A percentile compares a stretch with the other conserved stretches of the same genome.
Conservation (phyloP, 768 basidiomycete species). For the Mycena epipterygia region DNA sequence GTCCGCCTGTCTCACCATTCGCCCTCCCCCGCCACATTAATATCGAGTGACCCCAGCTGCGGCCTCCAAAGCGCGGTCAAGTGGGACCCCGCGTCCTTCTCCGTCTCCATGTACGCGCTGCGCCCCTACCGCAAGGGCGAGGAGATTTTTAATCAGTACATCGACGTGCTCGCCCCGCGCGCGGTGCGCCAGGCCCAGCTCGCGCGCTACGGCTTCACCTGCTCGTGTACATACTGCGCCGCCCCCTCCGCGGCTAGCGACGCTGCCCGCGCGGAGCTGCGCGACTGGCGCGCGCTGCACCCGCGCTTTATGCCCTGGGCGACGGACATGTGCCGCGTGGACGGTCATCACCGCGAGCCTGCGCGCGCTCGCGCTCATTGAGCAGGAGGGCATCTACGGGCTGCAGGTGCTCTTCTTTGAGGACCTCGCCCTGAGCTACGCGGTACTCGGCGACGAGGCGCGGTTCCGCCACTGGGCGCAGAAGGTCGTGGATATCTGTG, state of each 20-base stretch:
- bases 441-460: constrained; percentile 54
- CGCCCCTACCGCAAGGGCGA: constrained; percentile 54
- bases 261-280: constrained; percentile 48
- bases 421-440: constrained; percentile 58
- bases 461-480: constrained; percentile 53
- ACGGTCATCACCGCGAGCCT: constrained; percentile 57
- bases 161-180: constrained; percentile 54
- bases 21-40: background rate
- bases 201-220: constrained; percentile 55
- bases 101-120: constrained; percentile 56
- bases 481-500: constrained; percentile 45
- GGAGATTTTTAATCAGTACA: constrained; percentile 62
- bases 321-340: constrained; percentile 55
- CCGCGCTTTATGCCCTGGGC: constrained; percentile 59
- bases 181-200: constrained; percentile 50
- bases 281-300: constrained; percentile 52
- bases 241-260: constrained; percentile 42
- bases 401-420: constrained; percentile 55
- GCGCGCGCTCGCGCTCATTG: constrained; percentile 54
- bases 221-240: constrained; percentile 55
- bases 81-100: constrained; percentile 56
- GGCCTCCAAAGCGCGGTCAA: constrained; percentile 60
- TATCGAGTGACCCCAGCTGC: constrained; percentile 47
- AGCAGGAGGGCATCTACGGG: constrained; percentile 57
- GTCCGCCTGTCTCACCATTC: constrained; percentile 40